Conservation (phyloP, 257 asterid species). For the Fraxinus quadrangulata region DNA sequence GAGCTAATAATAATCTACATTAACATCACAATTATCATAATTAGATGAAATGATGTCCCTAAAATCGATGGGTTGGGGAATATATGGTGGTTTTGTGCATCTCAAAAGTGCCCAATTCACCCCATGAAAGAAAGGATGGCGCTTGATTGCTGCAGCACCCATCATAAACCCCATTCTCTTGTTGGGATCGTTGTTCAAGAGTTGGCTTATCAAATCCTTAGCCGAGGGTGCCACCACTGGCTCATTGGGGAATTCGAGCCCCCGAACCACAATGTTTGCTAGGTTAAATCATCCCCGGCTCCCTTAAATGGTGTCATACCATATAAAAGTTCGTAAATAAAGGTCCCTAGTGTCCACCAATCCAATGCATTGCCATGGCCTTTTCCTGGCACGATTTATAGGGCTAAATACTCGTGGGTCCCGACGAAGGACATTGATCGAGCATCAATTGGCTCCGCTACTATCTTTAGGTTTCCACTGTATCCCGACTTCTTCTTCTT, state of each 20-base stretch:
- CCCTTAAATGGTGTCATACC: conserved; percentile 75
- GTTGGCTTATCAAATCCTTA: conserved; percentile 56
- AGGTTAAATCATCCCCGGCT: conserved; percentile 54
- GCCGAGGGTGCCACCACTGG: conserved; percentile 46
- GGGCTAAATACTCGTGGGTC: conserved; percentile 79
- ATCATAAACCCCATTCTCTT: conserved; percentile 69
- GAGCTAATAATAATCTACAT: conserved; percentile 46
- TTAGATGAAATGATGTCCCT: conserved; percentile 34
- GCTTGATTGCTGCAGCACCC: conserved; percentile 75
- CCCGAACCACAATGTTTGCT: conserved; percentile 62
- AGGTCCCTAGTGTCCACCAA: conserved; percentile 78
- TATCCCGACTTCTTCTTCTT: conserved; percentile 16
- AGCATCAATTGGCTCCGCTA: conserved; percentile 69
- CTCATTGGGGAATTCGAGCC: conserved; percentile 65
- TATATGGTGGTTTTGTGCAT: conserved; percentile 61
- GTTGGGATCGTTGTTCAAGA: conserved; percentile 59
- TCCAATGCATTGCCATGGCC: conserved; percentile 81
- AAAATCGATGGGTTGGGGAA: conserved; percentile 42
- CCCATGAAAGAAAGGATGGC: conserved; percentile 65
- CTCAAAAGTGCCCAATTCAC: conserved; percentile 84
- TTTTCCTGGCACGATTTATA: conserved; percentile 69
- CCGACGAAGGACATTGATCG: conserved; percentile 77
- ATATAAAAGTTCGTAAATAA: conserved; percentile 56
- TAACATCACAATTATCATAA: conserved; percentile 35
- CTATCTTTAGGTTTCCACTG: conserved; percentile 34